Evolutionary conservation across 2,329 filamentous ascomycete genomes (phyloP).

Genomic region (Drechslerella dactyloides): DNA sequence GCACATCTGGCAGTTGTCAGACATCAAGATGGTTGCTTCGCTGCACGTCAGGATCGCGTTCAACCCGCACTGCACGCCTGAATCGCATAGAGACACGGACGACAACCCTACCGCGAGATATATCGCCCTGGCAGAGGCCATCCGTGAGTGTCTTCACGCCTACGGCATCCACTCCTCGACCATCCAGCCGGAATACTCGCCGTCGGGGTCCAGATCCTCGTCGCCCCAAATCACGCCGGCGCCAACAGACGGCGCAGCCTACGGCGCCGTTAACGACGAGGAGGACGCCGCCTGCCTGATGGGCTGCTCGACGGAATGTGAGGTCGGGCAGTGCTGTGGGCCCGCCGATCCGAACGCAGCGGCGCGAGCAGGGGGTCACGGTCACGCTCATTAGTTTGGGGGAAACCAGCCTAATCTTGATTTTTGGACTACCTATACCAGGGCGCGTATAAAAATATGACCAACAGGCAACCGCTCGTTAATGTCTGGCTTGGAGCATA

Average conservation of each 20-base stretch:
- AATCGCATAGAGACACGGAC: constrained; percentile 68
- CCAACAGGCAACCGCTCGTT: neutral
- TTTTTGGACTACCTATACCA: constrained; percentile 3
- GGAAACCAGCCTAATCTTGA: neutral
- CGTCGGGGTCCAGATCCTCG: constrained; percentile 58
- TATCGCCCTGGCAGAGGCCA: constrained; percentile 84
- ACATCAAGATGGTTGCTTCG: constrained; percentile 90
- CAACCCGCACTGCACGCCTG: constrained; percentile 53
- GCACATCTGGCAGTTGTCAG: constrained; percentile 96
- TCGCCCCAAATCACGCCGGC: constrained; percentile 55
- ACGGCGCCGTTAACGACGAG: constrained; percentile 54
- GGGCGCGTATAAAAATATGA: neutral
- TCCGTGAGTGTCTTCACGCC: constrained; percentile 86
- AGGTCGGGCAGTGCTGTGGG: constrained; percentile 59
- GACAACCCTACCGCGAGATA: constrained; percentile 70
- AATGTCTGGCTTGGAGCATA: too few relatives aligned
- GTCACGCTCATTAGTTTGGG: constrained; percentile 34
- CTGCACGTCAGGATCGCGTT: constrained; percentile 93
- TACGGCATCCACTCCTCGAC: constrained; percentile 97
- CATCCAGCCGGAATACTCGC: constrained; percentile 83
- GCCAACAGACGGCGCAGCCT: constrained; percentile 54
- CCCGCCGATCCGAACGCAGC: constrained; percentile 53
- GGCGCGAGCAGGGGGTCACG: constrained; percentile 43
- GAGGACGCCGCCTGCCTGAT: constrained; percentile 58
- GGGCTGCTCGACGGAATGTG: constrained; percentile 60